phyloP scores from a whole-genome alignment of 257 asterid genomes.

The Nicotiana obtusifolia region DNA sequence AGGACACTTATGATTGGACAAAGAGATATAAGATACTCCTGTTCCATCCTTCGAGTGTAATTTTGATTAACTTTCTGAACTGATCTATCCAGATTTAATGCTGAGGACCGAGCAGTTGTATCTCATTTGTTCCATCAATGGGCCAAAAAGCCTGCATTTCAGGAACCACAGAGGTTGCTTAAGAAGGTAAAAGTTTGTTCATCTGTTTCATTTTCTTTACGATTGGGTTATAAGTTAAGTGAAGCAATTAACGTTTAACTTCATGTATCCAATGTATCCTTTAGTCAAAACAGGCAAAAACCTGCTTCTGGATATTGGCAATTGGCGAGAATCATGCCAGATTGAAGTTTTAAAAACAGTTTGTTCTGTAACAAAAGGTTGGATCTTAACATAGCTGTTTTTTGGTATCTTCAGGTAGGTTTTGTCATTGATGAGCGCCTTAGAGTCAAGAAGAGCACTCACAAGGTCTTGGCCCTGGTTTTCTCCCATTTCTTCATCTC shows the following conservation, averaged over 20 bases:
- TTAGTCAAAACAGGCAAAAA: not conserved
- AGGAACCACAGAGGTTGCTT: conserved; percentile 84
- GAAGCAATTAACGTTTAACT: not conserved
- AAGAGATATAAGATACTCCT: conserved; percentile 1
- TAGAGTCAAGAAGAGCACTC: conserved; percentile 55
- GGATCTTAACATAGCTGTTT: conserved; percentile 12
- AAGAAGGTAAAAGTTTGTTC: conserved; percentile 51
- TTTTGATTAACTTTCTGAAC: conserved; percentile 9
- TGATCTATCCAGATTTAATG: conserved; percentile 45
- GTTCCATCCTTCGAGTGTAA: not conserved
- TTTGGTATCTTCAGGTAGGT: conserved; percentile 46
- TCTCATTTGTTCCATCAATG: conserved; percentile 90
- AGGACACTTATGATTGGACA: conserved; percentile 3
- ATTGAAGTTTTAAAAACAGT: not conserved
- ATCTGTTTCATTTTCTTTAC: not conserved
- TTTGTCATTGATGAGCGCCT: conserved; percentile 90
- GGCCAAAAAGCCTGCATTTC: conserved; percentile 97
- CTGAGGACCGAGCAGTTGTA: conserved; percentile 66
- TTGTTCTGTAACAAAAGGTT: conserved; percentile 1
- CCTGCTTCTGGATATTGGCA: not conserved
- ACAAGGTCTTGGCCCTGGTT: conserved; percentile 53
- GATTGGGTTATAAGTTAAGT: not conserved
- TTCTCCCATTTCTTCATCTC: not conserved
- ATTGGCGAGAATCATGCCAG: not conserved
- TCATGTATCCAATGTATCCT: not conserved